Evolutionary conservation across 2,329 filamentous ascomycete genomes (phyloP).

Genomic region (Huntiella savannae): DNA sequence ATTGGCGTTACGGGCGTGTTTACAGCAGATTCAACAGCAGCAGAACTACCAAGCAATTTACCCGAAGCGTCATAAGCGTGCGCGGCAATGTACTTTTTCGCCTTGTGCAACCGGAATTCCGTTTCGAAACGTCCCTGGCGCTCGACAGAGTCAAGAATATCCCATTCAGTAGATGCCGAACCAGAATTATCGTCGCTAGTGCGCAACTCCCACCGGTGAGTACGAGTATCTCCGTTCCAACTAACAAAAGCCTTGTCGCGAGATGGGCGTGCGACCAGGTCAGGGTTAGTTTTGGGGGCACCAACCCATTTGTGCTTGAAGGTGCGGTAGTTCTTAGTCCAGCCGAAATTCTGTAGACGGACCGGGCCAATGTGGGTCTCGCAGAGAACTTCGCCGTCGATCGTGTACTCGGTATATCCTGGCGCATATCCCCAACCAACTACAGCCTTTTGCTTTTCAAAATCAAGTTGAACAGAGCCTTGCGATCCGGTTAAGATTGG

Average conservation of each 20-base stretch:
- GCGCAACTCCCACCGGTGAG: conserved; percentile 29
- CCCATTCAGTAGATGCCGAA: conserved; percentile 18
- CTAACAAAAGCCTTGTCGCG: conserved; percentile 26
- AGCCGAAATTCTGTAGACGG: conserved; percentile 18
- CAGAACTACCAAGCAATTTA: background rate
- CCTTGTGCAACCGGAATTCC: conserved; percentile 12
- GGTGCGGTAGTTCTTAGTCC: conserved; percentile 32
- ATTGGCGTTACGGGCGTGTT: conserved; percentile 1
- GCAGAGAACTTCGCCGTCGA: conserved; percentile 31
- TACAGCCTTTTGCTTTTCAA: conserved; percentile 32
- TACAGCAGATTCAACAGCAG: background rate
- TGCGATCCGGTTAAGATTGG: conserved; percentile 29
- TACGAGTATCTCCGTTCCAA: conserved; percentile 33
- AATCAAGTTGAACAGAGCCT: conserved; percentile 28
- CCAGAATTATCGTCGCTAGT: conserved; percentile 16
- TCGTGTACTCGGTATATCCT: conserved; percentile 26
- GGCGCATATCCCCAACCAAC: conserved; percentile 37
- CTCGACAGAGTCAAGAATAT: conserved; percentile 19
- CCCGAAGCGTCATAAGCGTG: background rate
- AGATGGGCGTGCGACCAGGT: conserved; percentile 15
- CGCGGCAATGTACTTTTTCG: background rate
- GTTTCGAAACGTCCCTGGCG: conserved; percentile 27
- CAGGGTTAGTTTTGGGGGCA: conserved; percentile 18
- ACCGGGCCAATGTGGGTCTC: conserved; percentile 28
- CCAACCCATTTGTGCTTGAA: conserved; percentile 36